Evolutionary conservation across 2,329 filamentous ascomycete species (phyloP).

Genomic region (Colletotrichum sp.): DNA sequence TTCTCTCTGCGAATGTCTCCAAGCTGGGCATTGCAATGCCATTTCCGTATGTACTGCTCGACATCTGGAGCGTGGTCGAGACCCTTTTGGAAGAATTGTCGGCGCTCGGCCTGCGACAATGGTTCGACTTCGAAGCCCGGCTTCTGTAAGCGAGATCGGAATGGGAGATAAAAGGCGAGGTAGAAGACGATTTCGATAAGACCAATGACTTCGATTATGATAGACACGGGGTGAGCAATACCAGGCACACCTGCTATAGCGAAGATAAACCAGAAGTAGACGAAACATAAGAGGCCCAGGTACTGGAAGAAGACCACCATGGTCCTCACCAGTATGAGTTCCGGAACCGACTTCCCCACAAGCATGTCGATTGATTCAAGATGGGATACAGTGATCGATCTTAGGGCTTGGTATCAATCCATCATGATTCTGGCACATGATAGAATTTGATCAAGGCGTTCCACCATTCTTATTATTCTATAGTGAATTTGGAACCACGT

Average conservation of each 20-base stretch:
- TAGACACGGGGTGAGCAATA: slow-evolving; percentile 27
- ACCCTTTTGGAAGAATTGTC: slow-evolving; percentile 61
- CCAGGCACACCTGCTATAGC: slow-evolving; percentile 24
- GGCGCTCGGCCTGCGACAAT: slow-evolving; percentile 51
- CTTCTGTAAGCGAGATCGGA: slow-evolving; percentile 40
- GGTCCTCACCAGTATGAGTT: slow-evolving; percentile 16
- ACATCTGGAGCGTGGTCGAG: slow-evolving; percentile 58
- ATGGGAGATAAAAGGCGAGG: slow-evolving; percentile 45
- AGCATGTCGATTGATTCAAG: neutral
- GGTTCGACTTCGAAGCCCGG: slow-evolving; percentile 44
- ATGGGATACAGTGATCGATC: neutral
- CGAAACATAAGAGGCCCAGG: slow-evolving; percentile 18
- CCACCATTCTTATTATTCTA: no score
- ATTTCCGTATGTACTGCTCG: slow-evolving; percentile 63
- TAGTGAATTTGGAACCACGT: no score
- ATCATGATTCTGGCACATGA: no score
- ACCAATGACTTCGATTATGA: slow-evolving; percentile 25
- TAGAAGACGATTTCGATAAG: slow-evolving; percentile 48
- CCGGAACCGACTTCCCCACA: slow-evolving; percentile 11
- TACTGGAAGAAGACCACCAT: slow-evolving; percentile 17
- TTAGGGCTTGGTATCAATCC: no score
- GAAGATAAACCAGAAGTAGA: slow-evolving; percentile 25
- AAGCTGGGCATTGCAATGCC: slow-evolving; percentile 68
- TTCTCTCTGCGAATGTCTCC: slow-evolving; percentile 69
- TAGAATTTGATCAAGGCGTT: no score